Evolutionary conservation across 2,329 filamentous ascomycete species (phyloP).

Genomic region (Cladobotryum mycophilum): DNA sequence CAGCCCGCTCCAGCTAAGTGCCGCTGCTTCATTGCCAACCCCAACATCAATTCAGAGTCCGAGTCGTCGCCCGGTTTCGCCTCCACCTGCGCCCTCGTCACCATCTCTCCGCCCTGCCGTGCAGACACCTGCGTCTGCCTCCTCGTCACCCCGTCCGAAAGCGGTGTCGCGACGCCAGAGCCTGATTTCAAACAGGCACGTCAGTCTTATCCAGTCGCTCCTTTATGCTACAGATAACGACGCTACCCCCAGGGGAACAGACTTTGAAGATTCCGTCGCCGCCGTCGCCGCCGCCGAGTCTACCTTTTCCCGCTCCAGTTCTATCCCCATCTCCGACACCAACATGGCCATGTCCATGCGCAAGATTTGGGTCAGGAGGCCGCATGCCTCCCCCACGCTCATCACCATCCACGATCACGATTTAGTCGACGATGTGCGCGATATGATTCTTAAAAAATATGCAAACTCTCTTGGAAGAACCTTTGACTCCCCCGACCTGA

Average conservation of each 20-base stretch:
- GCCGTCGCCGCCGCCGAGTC: background rate
- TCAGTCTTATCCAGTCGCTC: background rate
- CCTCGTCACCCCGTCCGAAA: constrained; percentile 4
- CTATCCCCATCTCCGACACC: constrained; percentile 31
- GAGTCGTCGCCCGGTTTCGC: background rate
- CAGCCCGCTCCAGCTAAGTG: constrained; percentile 4
- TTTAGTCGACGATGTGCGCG: constrained; percentile 88
- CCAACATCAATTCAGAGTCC: background rate
- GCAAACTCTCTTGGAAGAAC: constrained; percentile 82
- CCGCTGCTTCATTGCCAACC: constrained; percentile 12
- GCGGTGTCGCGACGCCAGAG: constrained; percentile 20
- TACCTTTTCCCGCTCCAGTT: constrained; percentile 8
- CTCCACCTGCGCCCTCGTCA: constrained; percentile 23
- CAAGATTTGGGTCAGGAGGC: constrained; percentile 93
- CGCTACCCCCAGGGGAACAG: background rate
- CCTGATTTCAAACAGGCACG: constrained; percentile 3
- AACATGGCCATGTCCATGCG: constrained; percentile 59
- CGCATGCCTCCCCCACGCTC: constrained; percentile 77
- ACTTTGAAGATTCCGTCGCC: background rate
- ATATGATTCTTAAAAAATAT: constrained; percentile 89
- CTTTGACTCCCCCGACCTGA: constrained; percentile 87
- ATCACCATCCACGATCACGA: constrained; percentile 83
- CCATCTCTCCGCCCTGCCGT: constrained; percentile 8
- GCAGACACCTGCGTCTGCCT: constrained; percentile 20
- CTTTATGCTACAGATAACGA: background rate